phyloP scores from a whole-genome alignment of 2,329 filamentous ascomycete species.

The Botrytis squamosa region DNA sequence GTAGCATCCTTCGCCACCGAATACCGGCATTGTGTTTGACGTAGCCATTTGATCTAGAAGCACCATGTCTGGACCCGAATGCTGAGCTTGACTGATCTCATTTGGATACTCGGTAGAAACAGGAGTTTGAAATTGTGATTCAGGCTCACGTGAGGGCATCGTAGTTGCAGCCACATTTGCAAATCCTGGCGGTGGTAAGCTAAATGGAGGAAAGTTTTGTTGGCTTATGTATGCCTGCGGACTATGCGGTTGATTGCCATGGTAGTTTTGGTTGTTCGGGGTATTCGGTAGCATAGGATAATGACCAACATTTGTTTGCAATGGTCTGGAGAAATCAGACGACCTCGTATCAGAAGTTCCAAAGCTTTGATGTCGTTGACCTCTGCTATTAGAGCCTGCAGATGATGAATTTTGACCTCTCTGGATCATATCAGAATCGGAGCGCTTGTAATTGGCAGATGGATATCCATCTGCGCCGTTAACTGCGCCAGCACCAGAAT shows the following conservation, averaged over 20 bases:
- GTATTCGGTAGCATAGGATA: constrained; percentile 56
- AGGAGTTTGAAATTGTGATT: constrained; percentile 36
- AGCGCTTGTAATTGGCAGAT: constrained; percentile 34
- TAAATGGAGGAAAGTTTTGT: constrained; percentile 62
- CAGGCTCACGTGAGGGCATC: constrained; percentile 32
- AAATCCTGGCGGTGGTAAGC: constrained; percentile 61
- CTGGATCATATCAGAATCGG: constrained; percentile 37
- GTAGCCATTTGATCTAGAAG: constrained; percentile 61
- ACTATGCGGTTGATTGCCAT: constrained; percentile 46
- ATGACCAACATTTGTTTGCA: constrained; percentile 49
- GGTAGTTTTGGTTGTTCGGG: constrained; percentile 47
- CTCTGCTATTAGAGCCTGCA: constrained; percentile 25
- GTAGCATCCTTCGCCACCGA: constrained; percentile 72
- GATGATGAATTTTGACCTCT: constrained; percentile 29
- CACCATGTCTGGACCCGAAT: constrained; percentile 52
- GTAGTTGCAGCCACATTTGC: constrained; percentile 43
- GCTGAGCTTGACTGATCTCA: constrained; percentile 40
- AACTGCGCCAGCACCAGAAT: constrained; percentile 32
- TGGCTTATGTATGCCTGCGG: constrained; percentile 54
- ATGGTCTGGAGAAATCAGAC: constrained; percentile 46
- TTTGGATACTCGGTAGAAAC: constrained; percentile 36
- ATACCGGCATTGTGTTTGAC: constrained; percentile 76
- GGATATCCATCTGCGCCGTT: constrained; percentile 33
- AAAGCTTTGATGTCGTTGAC: constrained; percentile 37
- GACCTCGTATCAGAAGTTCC: constrained; percentile 35